Percentiles rank a stretch among this genome's conserved stretches.
These are phyloP conservation scores for Globisporangium viniferum DNA, from an alignment of 352 stramenopile species.

Conservation along the genomic window DNA sequence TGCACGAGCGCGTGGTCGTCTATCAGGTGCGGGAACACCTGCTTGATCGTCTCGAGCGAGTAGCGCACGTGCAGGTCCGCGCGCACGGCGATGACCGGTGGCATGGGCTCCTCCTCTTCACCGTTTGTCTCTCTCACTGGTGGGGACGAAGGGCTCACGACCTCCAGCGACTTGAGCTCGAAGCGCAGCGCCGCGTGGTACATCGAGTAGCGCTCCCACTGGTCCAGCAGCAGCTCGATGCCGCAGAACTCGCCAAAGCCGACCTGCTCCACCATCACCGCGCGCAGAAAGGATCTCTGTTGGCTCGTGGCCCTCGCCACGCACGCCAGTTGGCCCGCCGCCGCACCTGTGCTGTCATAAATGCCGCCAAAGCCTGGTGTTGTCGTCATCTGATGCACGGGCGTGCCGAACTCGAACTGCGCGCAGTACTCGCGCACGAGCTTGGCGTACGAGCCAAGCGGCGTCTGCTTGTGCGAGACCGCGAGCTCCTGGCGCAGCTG, in stretches of 20 bases:
- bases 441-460: conserved; percentile 22
- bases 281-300: conserved; percentile 36
- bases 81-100: conserved; percentile 27
- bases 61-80: conserved; percentile 37
- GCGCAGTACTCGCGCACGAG: conserved; percentile 51
- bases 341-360: background rate
- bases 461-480: conserved; percentile 18
- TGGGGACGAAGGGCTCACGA: conserved; percentile 11
- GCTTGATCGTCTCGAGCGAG: conserved; percentile 45
- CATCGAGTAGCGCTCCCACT: conserved; percentile 60
- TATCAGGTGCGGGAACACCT: conserved; percentile 47
- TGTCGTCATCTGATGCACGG: conserved; percentile 16
- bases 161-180: conserved; percentile 38
- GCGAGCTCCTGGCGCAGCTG: conserved; percentile 31
- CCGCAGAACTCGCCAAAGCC: conserved; percentile 43
- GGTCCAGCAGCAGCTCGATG: conserved; percentile 34
- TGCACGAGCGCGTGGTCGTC: conserved; percentile 30
- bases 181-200: conserved; percentile 43
- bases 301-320: conserved; percentile 20
- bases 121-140: background rate
- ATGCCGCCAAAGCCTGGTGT: background rate
- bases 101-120: conserved; percentile 9
- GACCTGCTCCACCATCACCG: conserved; percentile 35
- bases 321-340: conserved; percentile 19
- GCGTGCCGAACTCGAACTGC: conserved; percentile 45